These are phyloP conservation scores for Knufia fluminis DNA, from an alignment of 2,329 filamentous ascomycete genomes.

Conservation along the genomic window DNA sequence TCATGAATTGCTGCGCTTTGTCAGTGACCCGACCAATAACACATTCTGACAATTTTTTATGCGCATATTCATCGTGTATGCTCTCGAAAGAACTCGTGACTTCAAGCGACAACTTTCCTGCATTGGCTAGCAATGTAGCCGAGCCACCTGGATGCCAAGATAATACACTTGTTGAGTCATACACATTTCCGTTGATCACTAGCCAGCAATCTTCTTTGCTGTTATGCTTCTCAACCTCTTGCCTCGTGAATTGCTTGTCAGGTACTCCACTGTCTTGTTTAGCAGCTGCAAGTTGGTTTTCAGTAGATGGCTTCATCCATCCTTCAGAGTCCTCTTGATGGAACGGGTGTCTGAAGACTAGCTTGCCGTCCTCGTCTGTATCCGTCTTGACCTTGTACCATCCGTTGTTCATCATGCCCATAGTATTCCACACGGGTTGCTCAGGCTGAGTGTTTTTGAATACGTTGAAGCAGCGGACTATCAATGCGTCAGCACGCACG, in stretches of 20 bases:
- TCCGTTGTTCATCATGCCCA: conserved; percentile 48
- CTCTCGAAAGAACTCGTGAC: conserved; percentile 43
- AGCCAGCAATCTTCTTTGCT: conserved; percentile 44
- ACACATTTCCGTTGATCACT: conserved; percentile 44
- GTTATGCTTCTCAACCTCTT: conserved; percentile 46
- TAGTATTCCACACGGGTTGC: conserved; percentile 39
- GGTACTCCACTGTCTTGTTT: conserved; percentile 39
- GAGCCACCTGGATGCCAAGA: conserved; percentile 11
- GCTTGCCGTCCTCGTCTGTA: conserved; percentile 26
- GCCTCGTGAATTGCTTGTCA: conserved; percentile 43
- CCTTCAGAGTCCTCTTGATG: conserved; percentile 37
- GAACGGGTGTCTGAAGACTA: conserved; percentile 40
- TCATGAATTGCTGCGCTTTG: conserved; percentile 41
- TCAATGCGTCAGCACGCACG: conserved; percentile 34
- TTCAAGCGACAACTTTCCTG: conserved; percentile 41
- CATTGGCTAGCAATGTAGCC: conserved; percentile 40
- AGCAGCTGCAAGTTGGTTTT: conserved; percentile 36
- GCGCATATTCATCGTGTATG: conserved; percentile 44
- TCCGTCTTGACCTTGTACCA: conserved; percentile 39
- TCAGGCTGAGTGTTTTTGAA: conserved; percentile 45
- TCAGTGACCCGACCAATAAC: conserved; percentile 41
- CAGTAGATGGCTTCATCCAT: conserved; percentile 43
- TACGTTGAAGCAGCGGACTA: conserved; percentile 41
- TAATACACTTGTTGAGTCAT: conserved; percentile 41
- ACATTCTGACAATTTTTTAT: conserved; percentile 42